These are phyloP conservation scores for Avena insularis DNA, from an alignment of 176 grass and related monocot genomes.

Conservation along the genomic window DNA sequence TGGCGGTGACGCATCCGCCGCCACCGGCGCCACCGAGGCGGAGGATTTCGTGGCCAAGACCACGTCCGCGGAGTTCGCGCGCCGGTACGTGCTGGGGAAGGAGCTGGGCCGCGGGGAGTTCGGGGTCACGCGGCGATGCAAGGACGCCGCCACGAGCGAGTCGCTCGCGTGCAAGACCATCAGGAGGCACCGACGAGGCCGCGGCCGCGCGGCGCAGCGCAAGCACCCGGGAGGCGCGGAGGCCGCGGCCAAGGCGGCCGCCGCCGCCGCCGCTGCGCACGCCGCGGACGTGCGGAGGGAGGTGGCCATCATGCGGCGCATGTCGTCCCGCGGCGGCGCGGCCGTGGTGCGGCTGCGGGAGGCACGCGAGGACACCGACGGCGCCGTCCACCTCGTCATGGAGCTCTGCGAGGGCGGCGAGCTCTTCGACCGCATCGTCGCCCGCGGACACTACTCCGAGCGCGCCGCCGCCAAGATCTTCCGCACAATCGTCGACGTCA, in stretches of 20 bases:
- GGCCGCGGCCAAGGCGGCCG: neutral
- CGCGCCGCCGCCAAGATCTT: slow-evolving; percentile 67
- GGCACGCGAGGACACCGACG: slow-evolving; percentile 58
- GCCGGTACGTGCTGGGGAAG: slow-evolving; percentile 54
- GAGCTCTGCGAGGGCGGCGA: slow-evolving; percentile 94
- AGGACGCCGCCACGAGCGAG: slow-evolving; percentile 54
- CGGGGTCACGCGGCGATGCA: slow-evolving; percentile 68
- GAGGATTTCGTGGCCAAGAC: slow-evolving; percentile 22
- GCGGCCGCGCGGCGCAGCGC: neutral
- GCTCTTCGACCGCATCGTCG: slow-evolving; percentile 86
- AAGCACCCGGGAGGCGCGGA: neutral
- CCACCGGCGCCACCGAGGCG: neutral
- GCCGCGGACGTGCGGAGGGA: slow-evolving; percentile 50
- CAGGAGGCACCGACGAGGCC: slow-evolving; percentile 38
- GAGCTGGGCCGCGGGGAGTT: slow-evolving; percentile 87
- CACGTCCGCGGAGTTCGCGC: slow-evolving; percentile 44
- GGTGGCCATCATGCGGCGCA: slow-evolving; percentile 63
- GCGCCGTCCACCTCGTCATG: slow-evolving; percentile 86
- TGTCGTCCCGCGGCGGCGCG: slow-evolving; percentile 45
- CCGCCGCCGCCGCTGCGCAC: slow-evolving; percentile 10
- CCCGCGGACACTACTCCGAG: slow-evolving; percentile 78
- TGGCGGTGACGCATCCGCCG: neutral
- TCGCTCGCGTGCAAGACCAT: slow-evolving; percentile 74
- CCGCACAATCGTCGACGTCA: slow-evolving; percentile 76
- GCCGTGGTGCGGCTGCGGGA: slow-evolving; percentile 55